phyloP scores from a whole-genome alignment of 75 land plant species.

The Isoetes taiwanensis region DNA sequence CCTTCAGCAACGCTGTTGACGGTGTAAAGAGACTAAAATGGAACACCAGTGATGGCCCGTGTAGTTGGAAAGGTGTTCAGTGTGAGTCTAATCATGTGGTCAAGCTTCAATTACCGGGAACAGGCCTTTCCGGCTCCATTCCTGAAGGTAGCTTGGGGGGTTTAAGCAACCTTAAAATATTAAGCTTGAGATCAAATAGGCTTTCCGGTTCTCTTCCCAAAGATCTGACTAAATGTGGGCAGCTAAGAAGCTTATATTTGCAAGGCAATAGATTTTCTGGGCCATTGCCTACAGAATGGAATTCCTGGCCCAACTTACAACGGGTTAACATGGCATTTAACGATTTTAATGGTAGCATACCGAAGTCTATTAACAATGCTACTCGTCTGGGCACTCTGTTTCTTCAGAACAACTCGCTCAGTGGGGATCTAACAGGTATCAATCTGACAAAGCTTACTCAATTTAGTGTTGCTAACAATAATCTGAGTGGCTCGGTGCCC shows the following conservation, averaged over 20 bases:
- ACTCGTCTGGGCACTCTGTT: constrained; percentile 32
- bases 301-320: too few species aligned
- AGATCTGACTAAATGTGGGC: constrained; percentile 14
- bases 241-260: constrained; percentile 29
- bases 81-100: too few species aligned
- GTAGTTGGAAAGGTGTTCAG: too few species aligned
- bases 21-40: too few species aligned
- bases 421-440: constrained; percentile 34
- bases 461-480: constrained; percentile 45
- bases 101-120: too few species aligned
- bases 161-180: constrained; percentile 34
- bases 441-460: constrained; percentile 15
- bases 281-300: constrained; percentile 23
- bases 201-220: constrained; percentile 59
- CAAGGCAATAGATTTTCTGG: constrained; percentile 38
- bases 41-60: too few species aligned
- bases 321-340: constrained; percentile 38
- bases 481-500: constrained; percentile 35
- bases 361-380: constrained; percentile 13
- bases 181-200: constrained; percentile 59
- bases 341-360: constrained; percentile 39
- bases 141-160: too few species aligned
- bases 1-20: too few species aligned
- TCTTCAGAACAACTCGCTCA: constrained; percentile 44
- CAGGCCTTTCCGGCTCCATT: too few species aligned